phyloP scores from a whole-genome alignment of 2,329 filamentous ascomycete genomes.

The Hymenoscyphus linearis region DNA sequence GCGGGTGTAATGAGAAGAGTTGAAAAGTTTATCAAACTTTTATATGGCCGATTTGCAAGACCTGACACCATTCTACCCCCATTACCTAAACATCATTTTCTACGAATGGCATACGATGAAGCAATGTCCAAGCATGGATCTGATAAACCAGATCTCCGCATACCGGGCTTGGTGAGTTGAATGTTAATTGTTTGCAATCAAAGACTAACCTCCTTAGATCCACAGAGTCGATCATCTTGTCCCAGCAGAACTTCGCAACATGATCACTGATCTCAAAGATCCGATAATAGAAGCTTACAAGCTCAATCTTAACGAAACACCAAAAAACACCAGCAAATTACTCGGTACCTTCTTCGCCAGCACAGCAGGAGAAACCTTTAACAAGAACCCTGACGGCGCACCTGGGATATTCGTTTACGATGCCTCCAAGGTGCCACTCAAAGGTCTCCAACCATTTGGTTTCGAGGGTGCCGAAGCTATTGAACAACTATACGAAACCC shows the following conservation, averaged over 20 bases:
- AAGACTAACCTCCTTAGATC: conserved; percentile 47
- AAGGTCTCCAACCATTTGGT: conserved; percentile 73
- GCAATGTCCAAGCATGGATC: conserved; percentile 78
- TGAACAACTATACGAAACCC: conserved; percentile 17
- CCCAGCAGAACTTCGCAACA: conserved; percentile 60
- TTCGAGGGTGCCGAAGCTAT: conserved; percentile 60
- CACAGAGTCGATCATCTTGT: conserved; percentile 58
- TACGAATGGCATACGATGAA: conserved; percentile 59
- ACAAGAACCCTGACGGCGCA: conserved; percentile 67
- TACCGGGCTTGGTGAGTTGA: conserved; percentile 55
- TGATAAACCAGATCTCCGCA: conserved; percentile 88
- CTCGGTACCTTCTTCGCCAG: conserved; percentile 66
- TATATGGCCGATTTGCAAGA: conserved; percentile 20
- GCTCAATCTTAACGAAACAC: conserved; percentile 51
- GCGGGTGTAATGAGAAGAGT: conserved; percentile 58
- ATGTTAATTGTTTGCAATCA: background rate
- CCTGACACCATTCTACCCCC: background rate
- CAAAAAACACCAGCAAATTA: conserved; percentile 56
- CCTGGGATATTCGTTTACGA: conserved; percentile 77
- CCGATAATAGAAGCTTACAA: conserved; percentile 74
- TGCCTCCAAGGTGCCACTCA: conserved; percentile 60
- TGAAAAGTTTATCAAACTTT: conserved; percentile 24
- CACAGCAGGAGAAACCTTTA: conserved; percentile 51
- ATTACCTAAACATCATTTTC: conserved; percentile 17
- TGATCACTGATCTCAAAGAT: conserved; percentile 64